phyloP scores from a whole-genome alignment of 1,139 yeast genomes.

The Hyphopichia fennica region DNA sequence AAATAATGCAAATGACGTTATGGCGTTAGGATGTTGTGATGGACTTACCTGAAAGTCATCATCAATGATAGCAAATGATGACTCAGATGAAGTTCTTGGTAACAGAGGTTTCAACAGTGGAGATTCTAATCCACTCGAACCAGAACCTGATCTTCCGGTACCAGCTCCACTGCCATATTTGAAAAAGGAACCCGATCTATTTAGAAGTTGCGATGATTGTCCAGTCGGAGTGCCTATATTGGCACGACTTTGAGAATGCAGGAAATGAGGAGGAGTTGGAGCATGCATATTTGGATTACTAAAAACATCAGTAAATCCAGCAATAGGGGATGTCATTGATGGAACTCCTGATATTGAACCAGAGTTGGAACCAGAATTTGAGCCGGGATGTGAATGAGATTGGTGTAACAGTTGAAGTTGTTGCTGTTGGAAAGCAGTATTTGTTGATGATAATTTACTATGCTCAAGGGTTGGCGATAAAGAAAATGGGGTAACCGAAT shows the following conservation, averaged over 20 bases:
- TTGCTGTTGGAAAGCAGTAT: slow-evolving; percentile 1
- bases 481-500: slow-evolving; percentile 49
- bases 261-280: not conserved
- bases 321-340: slow-evolving; percentile 7
- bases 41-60: slow-evolving; percentile 41
- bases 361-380: not conserved
- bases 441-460: slow-evolving; percentile 14
- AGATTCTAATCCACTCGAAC: slow-evolving; percentile 45
- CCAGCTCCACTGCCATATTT: not conserved
- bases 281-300: slow-evolving; percentile 7
- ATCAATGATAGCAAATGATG: slow-evolving; percentile 55
- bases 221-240: not conserved
- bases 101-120: slow-evolving; percentile 50
- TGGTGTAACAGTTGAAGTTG: slow-evolving; percentile 2
- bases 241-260: not conserved
- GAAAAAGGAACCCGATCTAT: slow-evolving; percentile 4
- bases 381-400: not conserved
- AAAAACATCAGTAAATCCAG: slow-evolving; percentile 6
- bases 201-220: not conserved
- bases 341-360: slow-evolving; percentile 1
- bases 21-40: slow-evolving; percentile 19
- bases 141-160: slow-evolving; percentile 18
- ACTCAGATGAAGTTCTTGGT: slow-evolving; percentile 52
- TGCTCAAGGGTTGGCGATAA: slow-evolving; percentile 47
- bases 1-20: slow-evolving; percentile 60